Conservation (phyloP, 441 rosid species). For the Biscutella auriculata region DNA sequence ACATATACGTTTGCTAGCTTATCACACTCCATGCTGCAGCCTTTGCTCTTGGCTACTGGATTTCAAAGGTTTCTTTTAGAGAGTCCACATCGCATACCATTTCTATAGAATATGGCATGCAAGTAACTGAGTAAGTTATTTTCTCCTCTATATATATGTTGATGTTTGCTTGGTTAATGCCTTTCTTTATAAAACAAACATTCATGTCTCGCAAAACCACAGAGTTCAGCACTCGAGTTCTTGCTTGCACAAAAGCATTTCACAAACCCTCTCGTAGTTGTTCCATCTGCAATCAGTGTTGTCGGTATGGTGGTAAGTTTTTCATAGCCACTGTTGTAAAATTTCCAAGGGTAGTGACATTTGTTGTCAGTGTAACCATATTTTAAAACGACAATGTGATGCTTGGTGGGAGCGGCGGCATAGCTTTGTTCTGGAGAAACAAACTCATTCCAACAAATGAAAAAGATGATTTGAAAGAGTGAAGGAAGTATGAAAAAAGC, state of each 20-base stretch:
- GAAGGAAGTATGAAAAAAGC: slow-evolving; percentile 4
- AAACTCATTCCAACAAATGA: slow-evolving; percentile 54
- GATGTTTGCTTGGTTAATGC: background rate
- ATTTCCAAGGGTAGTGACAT: background rate
- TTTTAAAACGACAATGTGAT: slow-evolving; percentile 17
- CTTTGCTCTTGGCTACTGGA: slow-evolving; percentile 79
- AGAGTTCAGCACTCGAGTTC: slow-evolving; percentile 95
- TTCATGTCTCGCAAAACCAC: slow-evolving; percentile 3
- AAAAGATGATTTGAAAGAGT: slow-evolving; percentile 88
- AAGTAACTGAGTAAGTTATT: slow-evolving; percentile 47
- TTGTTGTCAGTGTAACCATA: background rate
- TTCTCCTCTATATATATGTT: background rate
- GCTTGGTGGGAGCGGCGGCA: slow-evolving; percentile 95
- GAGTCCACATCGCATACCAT: slow-evolving; percentile 96
- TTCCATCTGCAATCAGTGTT: slow-evolving; percentile 93
- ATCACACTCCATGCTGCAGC: slow-evolving; percentile 79
- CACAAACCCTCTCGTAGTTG: slow-evolving; percentile 86
- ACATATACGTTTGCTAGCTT: no score
- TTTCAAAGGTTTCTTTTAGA: slow-evolving; percentile 69
- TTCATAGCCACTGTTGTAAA: background rate
- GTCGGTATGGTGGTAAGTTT: slow-evolving; percentile 89
- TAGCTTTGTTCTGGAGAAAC: slow-evolving; percentile 93
- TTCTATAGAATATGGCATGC: slow-evolving; percentile 97
- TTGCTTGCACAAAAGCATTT: slow-evolving; percentile 90
- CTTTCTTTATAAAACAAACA: background rate